Conservation (phyloP, 805 yeast species). For the Candida pini region DNA sequence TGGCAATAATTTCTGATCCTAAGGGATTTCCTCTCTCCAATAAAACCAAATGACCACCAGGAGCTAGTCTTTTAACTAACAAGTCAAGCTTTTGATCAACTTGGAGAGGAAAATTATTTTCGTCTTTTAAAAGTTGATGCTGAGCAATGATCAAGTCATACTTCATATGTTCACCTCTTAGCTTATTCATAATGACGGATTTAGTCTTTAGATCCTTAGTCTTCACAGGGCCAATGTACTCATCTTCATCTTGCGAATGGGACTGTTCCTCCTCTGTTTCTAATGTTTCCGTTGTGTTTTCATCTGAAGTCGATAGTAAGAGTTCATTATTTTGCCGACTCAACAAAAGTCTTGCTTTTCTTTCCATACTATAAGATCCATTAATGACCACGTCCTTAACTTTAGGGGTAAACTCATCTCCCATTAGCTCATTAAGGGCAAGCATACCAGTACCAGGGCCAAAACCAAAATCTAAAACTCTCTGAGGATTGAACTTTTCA, state of each 20-base stretch:
- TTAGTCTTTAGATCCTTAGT: constrained; percentile 48
- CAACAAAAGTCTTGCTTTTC: constrained; percentile 70
- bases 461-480: constrained; percentile 72
- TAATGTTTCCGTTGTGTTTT: constrained; percentile 8
- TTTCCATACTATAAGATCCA: constrained; percentile 68
- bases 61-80: constrained; percentile 56
- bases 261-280: constrained; percentile 4
- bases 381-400: constrained; percentile 67
- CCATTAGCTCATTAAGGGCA: constrained; percentile 81
- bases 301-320: constrained; percentile 18
- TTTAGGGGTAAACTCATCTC: constrained; percentile 52
- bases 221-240: constrained; percentile 48
- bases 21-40: constrained; percentile 86
- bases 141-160: constrained; percentile 83
- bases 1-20: constrained; percentile 83
- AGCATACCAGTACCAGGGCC: constrained; percentile 94
- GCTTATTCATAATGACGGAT: constrained; percentile 48
- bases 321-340: constrained; percentile 61
- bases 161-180: constrained; percentile 43
- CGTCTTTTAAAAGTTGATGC: constrained; percentile 64
- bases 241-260: constrained; percentile 17
- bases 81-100: constrained; percentile 63
- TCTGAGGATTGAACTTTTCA: constrained; percentile 52
- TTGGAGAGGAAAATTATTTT: constrained; percentile 60
- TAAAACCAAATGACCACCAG: constrained; percentile 73